phyloP scores from a whole-genome alignment of 345 rosid species.

The Ceriops zippeliana region DNA sequence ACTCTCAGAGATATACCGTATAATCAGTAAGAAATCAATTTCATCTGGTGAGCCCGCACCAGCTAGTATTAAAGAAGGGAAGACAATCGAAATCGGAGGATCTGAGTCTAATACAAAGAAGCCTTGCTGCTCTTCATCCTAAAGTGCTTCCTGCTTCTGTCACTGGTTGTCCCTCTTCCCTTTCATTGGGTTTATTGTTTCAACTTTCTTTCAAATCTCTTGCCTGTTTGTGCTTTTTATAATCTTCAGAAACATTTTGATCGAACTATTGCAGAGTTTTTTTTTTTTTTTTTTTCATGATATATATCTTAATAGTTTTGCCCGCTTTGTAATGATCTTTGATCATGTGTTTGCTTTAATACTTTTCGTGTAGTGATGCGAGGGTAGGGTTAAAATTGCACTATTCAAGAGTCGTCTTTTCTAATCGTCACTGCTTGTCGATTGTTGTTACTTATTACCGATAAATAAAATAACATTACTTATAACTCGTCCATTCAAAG shows the following conservation, averaged over 20 bases:
- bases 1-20: conserved; percentile 78
- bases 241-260: neutral
- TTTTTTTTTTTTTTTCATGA: neutral
- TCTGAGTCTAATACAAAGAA: conserved; percentile 57
- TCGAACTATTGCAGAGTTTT: neutral
- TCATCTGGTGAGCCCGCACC: conserved; percentile 59
- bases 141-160: conserved; percentile 14
- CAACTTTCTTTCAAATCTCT: neutral
- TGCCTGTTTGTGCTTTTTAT: neutral
- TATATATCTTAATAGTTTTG: neutral
- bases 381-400: too few species aligned
- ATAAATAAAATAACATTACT: too few species aligned
- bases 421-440: too few species aligned
- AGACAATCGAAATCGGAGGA: conserved; percentile 67
- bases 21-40: conserved; percentile 82
- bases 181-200: neutral
- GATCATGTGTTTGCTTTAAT: too few species aligned
- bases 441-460: too few species aligned
- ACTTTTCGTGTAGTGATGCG: too few species aligned
- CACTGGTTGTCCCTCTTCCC: neutral
- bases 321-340: too few species aligned
- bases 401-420: too few species aligned
- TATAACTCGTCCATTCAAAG: too few species aligned
- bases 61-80: conserved; percentile 71
- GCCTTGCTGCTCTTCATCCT: conserved; percentile 79